These are phyloP conservation scores for Auricularia sp. DNA, from an alignment of 768 basidiomycete species.

Conservation along the genomic window DNA sequence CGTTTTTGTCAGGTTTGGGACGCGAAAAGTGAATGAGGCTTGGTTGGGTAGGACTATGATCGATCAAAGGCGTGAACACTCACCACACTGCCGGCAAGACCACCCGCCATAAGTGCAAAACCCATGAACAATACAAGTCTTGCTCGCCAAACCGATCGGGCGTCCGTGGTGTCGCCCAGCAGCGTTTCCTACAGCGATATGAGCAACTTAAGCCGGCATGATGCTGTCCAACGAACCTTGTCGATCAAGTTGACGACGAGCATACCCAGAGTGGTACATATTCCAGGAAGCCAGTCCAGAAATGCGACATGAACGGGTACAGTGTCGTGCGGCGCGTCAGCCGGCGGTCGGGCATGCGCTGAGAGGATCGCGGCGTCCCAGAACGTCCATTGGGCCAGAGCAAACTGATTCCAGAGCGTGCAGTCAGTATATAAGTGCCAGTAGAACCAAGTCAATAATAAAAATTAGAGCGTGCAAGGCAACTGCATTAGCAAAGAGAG, in stretches of 20 bases:
- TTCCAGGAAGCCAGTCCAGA: slow-evolving; percentile 95
- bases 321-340: slow-evolving; percentile 56
- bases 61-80: slow-evolving; percentile 22
- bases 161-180: slow-evolving; percentile 27
- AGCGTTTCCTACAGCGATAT: slow-evolving; percentile 45
- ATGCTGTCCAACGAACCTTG: slow-evolving; percentile 52
- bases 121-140: slow-evolving; percentile 86
- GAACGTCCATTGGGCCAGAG: slow-evolving; percentile 90
- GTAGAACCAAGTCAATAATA: background rate
- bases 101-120: slow-evolving; percentile 95
- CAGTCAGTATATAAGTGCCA: too few relatives aligned
- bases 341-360: slow-evolving; percentile 70
- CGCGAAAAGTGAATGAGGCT: too few relatives aligned
- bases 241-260: slow-evolving; percentile 89
- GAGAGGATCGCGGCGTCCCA: slow-evolving; percentile 88
- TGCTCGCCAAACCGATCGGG: slow-evolving; percentile 84
- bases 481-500: too few relatives aligned
- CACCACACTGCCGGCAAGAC: slow-evolving; percentile 92
- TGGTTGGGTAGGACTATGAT: too few relatives aligned
- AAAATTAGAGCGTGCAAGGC: too few relatives aligned
- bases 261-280: slow-evolving; percentile 87
- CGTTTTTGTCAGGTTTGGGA: too few relatives aligned
- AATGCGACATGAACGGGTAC: slow-evolving; percentile 77
- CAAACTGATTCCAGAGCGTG: slow-evolving; percentile 48
- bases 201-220: slow-evolving; percentile 48